A percentile compares a stretch with the other conserved stretches of the same genome.
Evolutionary conservation across 306 rosid species (phyloP).

Genomic region (Dalbergia cultrata): DNA sequence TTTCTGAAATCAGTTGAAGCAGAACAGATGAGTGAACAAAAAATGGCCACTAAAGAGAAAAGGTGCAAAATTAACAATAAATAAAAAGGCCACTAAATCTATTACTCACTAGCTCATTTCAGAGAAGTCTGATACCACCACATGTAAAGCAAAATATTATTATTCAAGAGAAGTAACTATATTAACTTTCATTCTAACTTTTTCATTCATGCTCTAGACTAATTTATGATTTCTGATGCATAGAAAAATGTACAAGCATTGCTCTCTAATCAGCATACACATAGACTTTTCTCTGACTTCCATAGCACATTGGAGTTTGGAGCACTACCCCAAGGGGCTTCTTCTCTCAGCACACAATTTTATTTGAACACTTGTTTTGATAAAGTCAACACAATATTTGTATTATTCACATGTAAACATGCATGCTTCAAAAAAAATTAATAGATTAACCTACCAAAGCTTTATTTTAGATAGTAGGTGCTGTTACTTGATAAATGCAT

Average conservation of each 20-base stretch:
- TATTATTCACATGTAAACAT: not conserved
- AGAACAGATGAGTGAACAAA: too few relatives aligned
- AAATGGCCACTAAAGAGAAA: too few relatives aligned
- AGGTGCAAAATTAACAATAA: too few relatives aligned
- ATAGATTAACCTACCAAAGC: not conserved
- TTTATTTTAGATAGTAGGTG: not conserved
- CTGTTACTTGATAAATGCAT: not conserved
- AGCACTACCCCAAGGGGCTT: too few relatives aligned
- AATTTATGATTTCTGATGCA: too few relatives aligned
- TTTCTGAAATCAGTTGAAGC: too few relatives aligned
- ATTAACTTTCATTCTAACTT: too few relatives aligned
- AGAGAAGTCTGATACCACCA: conserved; percentile 19
- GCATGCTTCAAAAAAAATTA: not conserved
- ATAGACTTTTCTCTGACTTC: too few relatives aligned
- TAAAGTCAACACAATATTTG: not conserved
- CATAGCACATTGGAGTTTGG: not conserved
- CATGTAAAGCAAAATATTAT: conserved; percentile 1
- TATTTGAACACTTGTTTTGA: not conserved
- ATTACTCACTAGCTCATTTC: conserved; percentile 38
- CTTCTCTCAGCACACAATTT: not conserved
- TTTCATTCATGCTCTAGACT: too few relatives aligned
- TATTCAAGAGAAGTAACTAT: not conserved
- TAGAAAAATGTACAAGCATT: too few relatives aligned
- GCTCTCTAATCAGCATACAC: too few relatives aligned
- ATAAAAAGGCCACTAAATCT: too few relatives aligned